Evolutionary conservation across 495 filamentous ascomycete genomes (phyloP).

Genomic region (Staphylotrichum longicolle): DNA sequence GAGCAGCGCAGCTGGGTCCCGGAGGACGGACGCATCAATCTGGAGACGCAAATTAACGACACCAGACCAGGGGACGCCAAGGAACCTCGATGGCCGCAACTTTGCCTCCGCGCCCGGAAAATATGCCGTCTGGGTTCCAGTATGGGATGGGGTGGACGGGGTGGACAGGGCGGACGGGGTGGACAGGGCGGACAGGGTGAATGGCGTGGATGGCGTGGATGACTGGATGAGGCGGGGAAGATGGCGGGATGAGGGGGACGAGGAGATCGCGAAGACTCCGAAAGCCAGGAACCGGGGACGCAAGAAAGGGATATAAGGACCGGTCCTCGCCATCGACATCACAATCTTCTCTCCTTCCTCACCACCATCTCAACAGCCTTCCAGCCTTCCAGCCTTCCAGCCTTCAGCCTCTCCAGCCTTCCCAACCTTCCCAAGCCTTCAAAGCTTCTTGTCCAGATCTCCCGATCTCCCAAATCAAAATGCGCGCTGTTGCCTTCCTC

Average conservation of each 20-base stretch:
- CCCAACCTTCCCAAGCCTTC: conserved; percentile 15
- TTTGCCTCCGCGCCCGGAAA: conserved; percentile 32
- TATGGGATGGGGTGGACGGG: conserved; percentile 8
- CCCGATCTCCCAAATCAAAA: conserved; percentile 29
- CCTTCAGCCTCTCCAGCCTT: conserved; percentile 31
- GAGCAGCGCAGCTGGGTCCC: conserved; percentile 13
- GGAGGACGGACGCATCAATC: conserved; percentile 22
- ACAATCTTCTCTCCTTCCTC: conserved; percentile 9
- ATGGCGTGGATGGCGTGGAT: not conserved
- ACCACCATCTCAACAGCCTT: conserved; percentile 18
- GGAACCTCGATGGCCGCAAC: conserved; percentile 19
- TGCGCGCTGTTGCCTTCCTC: conserved; percentile 45
- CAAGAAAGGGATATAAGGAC: conserved; percentile 16
- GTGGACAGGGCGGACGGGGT: not conserved
- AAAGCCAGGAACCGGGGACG: conserved; percentile 4
- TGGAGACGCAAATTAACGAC: conserved; percentile 33
- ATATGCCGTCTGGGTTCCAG: conserved; percentile 16
- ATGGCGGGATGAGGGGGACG: not conserved
- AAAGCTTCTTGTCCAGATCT: conserved; percentile 5
- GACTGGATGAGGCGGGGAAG: no score
- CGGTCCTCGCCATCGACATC: conserved; percentile 5
- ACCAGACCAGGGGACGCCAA: conserved; percentile 29
- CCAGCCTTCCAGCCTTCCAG: conserved; percentile 30
- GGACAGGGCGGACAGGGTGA: not conserved
- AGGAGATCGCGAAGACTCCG: conserved; percentile 5